Evolutionary conservation across 2,329 filamentous ascomycete species (phyloP).

Genomic region (Blastomyces gilchristii): DNA sequence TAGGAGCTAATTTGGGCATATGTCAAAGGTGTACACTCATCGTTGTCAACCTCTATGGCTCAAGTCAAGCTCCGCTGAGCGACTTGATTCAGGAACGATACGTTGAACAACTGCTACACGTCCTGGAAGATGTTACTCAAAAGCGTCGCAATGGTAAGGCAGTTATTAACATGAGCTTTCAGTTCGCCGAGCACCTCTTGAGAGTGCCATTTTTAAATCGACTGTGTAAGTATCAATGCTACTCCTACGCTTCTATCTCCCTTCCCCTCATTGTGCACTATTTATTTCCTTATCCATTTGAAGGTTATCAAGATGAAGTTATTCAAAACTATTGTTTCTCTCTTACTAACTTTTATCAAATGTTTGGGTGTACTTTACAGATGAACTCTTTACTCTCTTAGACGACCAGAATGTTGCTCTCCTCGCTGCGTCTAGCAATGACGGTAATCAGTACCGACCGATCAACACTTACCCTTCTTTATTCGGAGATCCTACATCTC

Average conservation of each 20-base stretch:
- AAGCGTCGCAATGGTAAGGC: background rate
- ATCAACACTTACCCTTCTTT: background rate
- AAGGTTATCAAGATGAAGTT: background rate
- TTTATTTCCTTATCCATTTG: background rate
- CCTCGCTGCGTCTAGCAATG: background rate
- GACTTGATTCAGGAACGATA: background rate
- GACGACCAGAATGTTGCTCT: background rate
- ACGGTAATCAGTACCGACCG: too few relatives aligned
- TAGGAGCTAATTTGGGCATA: background rate
- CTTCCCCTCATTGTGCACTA: background rate
- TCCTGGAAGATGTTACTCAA: background rate
- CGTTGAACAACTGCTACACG: background rate
- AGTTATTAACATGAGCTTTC: conserved; percentile 3
- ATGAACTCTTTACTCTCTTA: background rate
- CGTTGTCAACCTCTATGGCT: too few relatives aligned
- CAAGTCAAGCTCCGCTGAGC: background rate
- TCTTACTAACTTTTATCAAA: background rate
- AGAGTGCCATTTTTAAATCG: background rate
- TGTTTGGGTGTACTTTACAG: background rate
- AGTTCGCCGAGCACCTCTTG: fast-evolving
- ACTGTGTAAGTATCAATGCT: background rate
- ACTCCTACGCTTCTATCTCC: background rate
- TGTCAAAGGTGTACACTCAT: background rate
- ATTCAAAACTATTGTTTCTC: background rate
- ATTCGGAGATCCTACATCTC: background rate